Percentiles rank a stretch among this genome's conserved stretches.
These are phyloP conservation scores for Endotrypanum monterogeii DNA, from an alignment of 208 protist species.

Conservation along the genomic window DNA sequence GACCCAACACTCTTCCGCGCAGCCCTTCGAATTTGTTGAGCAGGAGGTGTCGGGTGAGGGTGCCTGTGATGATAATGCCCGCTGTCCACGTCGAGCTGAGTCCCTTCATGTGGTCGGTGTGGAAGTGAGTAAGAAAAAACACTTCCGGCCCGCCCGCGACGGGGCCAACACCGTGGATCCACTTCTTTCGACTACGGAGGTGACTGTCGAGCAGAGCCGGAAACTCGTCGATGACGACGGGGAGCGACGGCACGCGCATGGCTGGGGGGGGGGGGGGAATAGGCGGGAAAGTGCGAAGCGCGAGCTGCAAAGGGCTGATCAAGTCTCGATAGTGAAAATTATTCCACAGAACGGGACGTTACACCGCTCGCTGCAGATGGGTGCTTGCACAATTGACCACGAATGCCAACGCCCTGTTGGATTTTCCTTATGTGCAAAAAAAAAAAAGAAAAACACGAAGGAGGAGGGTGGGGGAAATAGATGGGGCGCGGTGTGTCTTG, in stretches of 20 bases:
- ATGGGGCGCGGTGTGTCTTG: too few relatives aligned
- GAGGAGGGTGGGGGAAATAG: too few relatives aligned
- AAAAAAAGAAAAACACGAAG: neutral
- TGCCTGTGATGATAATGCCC: constrained; percentile 63
- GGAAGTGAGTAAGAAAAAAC: constrained; percentile 86
- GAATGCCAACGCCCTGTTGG: neutral
- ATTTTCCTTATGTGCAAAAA: neutral
- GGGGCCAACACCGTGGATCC: neutral
- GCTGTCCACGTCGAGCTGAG: constrained; percentile 52
- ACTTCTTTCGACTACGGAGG: neutral
- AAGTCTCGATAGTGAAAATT: neutral
- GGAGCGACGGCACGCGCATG: constrained; percentile 60
- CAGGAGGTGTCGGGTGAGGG: constrained; percentile 60
- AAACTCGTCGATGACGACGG: constrained; percentile 65
- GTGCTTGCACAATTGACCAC: neutral
- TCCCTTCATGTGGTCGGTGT: constrained; percentile 89
- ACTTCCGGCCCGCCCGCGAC: neutral
- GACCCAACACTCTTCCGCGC: constrained; percentile 22
- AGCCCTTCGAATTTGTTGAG: constrained; percentile 46
- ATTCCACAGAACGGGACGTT: neutral
- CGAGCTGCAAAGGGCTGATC: neutral
- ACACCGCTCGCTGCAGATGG: neutral
- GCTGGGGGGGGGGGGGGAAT: neutral
- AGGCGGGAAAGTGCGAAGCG: neutral
- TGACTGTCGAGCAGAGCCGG: constrained; percentile 1